Conservation (phyloP, 306 rosid genomes). For the Fagus crenata region DNA sequence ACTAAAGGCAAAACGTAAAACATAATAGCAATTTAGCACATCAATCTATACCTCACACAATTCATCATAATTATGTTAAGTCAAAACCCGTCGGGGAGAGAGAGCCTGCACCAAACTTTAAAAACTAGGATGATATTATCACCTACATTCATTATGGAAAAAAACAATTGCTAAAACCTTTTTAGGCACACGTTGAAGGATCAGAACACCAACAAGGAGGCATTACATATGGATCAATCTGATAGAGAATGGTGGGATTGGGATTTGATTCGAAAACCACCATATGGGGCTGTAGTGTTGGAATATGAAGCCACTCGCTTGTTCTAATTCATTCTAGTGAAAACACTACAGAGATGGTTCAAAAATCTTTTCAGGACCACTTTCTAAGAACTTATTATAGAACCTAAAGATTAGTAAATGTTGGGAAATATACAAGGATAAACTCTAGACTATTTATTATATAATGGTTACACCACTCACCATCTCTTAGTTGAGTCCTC, state of each 20-base stretch:
- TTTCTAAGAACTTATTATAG: neutral
- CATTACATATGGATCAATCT: neutral
- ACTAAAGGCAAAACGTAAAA: constrained; percentile 46
- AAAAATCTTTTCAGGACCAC: neutral
- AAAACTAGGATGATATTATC: neutral
- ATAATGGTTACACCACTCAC: constrained; percentile 51
- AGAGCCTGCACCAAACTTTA: neutral
- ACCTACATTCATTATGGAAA: neutral
- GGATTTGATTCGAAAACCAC: neutral
- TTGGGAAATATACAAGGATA: neutral
- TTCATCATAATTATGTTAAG: neutral
- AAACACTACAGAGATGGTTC: constrained; percentile 3
- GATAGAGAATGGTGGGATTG: neutral
- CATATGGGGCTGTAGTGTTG: neutral
- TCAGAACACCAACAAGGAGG: constrained; percentile 10
- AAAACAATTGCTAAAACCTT: neutral
- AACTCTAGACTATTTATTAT: neutral
- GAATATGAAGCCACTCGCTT: neutral
- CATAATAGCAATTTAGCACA: constrained; percentile 33
- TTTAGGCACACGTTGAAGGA: neutral
- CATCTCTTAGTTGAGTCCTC: constrained; percentile 89
- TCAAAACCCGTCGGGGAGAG: neutral
- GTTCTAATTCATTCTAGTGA: neutral
- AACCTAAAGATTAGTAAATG: neutral
- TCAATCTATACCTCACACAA: constrained; percentile 20